These are phyloP conservation scores for Fusarium udum DNA, from an alignment of 2,329 filamentous ascomycete genomes.

Conservation along the genomic window DNA sequence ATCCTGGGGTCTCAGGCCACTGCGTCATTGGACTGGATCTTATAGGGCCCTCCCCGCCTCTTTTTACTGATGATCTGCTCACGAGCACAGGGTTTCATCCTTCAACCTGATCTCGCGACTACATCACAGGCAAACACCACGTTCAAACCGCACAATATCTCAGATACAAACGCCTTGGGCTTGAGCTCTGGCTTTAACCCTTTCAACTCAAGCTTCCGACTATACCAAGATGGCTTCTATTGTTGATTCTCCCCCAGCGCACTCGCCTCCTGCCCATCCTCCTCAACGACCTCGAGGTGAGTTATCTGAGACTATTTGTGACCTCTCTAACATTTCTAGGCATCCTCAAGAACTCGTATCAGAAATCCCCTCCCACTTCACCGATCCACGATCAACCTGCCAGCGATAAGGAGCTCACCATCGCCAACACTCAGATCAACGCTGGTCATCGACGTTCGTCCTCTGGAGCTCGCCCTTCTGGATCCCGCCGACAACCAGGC, in stretches of 20 bases:
- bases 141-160: neutral
- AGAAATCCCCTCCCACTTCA: conserved; percentile 65
- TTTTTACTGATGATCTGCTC: conserved; percentile 33
- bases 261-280: conserved; percentile 54
- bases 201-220: conserved; percentile 22
- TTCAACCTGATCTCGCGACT: conserved; percentile 32
- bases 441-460: conserved; percentile 89
- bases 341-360: conserved; percentile 91
- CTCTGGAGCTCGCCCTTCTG: conserved; percentile 67
- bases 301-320: conserved; percentile 11
- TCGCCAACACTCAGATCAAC: conserved; percentile 95
- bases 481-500: conserved; percentile 78
- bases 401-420: conserved; percentile 86
- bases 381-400: conserved; percentile 55
- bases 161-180: conserved; percentile 4
- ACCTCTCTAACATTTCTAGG: conserved; percentile 62
- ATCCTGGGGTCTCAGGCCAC: conserved; percentile 33
- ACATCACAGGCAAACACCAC: conserved; percentile 34
- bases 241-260: conserved; percentile 51
- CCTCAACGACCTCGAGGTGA: conserved; percentile 58
- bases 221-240: conserved; percentile 53
- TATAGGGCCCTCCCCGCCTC: conserved; percentile 28
- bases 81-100: conserved; percentile 34
- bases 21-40: conserved; percentile 41
- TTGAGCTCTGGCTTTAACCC: conserved; percentile 25